Percentiles rank a stretch among this genome's conserved stretches.
These are phyloP conservation scores for Capronia coronata DNA, from an alignment of 2,329 filamentous ascomycete species.

Conservation along the genomic window DNA sequence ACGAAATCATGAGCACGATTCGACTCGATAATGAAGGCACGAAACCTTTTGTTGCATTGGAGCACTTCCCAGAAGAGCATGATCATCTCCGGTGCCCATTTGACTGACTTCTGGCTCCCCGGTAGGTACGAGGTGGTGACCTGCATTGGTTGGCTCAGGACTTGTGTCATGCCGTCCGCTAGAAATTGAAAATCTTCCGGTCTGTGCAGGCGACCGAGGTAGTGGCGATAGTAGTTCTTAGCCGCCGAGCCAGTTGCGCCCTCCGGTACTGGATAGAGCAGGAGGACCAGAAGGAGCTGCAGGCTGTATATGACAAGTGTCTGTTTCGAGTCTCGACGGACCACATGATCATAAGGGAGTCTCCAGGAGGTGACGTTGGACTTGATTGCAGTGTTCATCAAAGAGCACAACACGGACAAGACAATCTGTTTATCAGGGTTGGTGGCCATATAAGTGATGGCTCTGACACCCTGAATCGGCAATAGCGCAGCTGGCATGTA, in stretches of 20 bases:
- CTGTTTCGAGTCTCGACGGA: constrained; percentile 86
- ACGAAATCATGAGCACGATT: constrained; percentile 90
- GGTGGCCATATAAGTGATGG: constrained; percentile 82
- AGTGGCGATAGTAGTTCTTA: constrained; percentile 92
- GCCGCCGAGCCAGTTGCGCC: constrained; percentile 56
- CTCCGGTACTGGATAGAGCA: constrained; percentile 85
- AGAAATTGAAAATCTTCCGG: constrained; percentile 97
- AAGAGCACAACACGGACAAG: constrained; percentile 80
- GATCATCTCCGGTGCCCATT: constrained; percentile 90
- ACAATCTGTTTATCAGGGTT: constrained; percentile 87
- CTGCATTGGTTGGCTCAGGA: constrained; percentile 73
- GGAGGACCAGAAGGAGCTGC: constrained; percentile 76
- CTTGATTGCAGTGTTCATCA: constrained; percentile 90
- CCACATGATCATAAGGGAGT: constrained; percentile 85
- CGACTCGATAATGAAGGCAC: constrained; percentile 94
- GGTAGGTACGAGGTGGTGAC: constrained; percentile 83
- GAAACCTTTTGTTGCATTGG: constrained; percentile 95
- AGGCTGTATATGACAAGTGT: constrained; percentile 85
- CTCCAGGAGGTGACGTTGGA: constrained; percentile 94
- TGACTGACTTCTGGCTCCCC: constrained; percentile 69
- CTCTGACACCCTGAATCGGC: constrained; percentile 73
- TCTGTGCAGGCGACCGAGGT: constrained; percentile 79
- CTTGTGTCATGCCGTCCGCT: constrained; percentile 85
- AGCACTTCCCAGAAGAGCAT: constrained; percentile 97
- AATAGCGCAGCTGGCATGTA: constrained; percentile 76